A percentile compares a stretch with the other conserved stretches of the same genome.
These are phyloP conservation scores for Celoporthe dispersa DNA, from an alignment of 2,329 filamentous ascomycete genomes.

Conservation along the genomic window DNA sequence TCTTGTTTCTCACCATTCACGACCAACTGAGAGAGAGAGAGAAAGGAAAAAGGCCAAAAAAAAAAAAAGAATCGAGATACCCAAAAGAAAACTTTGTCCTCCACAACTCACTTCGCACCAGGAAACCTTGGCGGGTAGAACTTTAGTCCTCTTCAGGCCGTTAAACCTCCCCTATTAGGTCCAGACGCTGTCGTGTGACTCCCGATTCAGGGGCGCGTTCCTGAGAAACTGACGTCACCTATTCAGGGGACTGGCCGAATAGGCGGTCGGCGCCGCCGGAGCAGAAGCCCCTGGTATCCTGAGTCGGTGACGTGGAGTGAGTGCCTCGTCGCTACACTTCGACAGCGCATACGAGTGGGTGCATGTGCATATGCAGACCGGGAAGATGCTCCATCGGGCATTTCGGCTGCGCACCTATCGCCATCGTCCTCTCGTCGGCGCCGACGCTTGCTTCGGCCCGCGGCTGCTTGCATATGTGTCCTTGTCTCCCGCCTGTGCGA, in stretches of 20 bases:
- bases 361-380: neutral
- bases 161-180: neutral
- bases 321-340: too few relatives aligned
- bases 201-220: neutral
- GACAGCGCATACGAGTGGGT: neutral
- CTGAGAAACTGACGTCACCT: slow-evolving; percentile 17
- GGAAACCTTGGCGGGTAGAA: neutral
- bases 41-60: neutral
- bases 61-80: neutral
- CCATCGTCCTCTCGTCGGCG: neutral
- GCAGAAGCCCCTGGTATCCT: neutral
- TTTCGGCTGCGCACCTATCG: slow-evolving; percentile 3
- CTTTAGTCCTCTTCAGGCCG: too few relatives aligned
- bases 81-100: neutral
- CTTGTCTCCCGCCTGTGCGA: neutral
- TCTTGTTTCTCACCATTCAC: too few relatives aligned
- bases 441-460: neutral
- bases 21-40: neutral
- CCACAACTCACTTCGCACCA: neutral
- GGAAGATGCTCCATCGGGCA: neutral
- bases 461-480: neutral
- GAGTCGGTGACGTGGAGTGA: neutral
- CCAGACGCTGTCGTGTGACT: slow-evolving; percentile 1
- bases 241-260: neutral
- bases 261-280: neutral